These are phyloP conservation scores for Camellia granthamiana DNA, from an alignment of 148 eudicot species.

Conservation along the genomic window DNA sequence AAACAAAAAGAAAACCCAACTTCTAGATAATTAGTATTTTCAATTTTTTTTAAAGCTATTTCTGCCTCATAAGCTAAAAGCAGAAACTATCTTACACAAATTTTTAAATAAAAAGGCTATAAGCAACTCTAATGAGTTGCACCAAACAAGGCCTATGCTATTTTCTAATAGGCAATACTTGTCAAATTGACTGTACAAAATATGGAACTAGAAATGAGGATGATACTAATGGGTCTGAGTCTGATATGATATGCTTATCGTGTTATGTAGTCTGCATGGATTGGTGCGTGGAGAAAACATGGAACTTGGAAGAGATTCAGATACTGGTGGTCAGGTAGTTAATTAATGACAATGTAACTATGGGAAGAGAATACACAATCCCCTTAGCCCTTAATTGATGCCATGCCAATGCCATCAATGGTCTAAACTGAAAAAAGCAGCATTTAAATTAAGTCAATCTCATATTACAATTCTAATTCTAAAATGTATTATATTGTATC, in stretches of 20 bases:
- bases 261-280: constrained; percentile 78
- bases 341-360: not conserved
- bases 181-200: not conserved
- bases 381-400: not conserved
- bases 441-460: not conserved
- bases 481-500: no score
- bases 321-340: constrained; percentile 95
- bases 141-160: no score
- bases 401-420: not conserved
- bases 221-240: constrained; percentile 7
- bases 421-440: not conserved
- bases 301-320: constrained; percentile 99
- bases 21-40: no score
- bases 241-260: constrained; percentile 13
- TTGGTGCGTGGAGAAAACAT: constrained; percentile 93
- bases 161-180: no score
- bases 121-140: no score
- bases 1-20: no score
- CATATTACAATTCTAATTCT: no score
- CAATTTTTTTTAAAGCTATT: no score
- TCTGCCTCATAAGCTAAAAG: no score
- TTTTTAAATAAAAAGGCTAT: no score
- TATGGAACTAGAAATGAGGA: not conserved
- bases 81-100: no score
- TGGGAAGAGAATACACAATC: not conserved